Conservation (phyloP, 768 basidiomycete species). For the Tricholoma bakamatsutake region DNA sequence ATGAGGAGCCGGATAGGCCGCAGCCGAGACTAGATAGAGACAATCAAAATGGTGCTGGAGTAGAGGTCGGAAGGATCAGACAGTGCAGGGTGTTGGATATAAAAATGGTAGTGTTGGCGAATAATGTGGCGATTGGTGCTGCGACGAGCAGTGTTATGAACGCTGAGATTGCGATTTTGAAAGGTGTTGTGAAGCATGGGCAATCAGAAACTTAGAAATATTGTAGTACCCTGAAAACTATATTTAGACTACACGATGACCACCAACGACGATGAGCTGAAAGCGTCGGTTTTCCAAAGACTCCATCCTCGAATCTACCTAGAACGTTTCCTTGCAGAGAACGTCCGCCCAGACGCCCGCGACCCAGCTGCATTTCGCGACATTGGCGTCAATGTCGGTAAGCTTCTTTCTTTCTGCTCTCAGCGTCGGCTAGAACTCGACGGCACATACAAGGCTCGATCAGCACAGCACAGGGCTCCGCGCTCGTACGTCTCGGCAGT, state of each 20-base stretch:
- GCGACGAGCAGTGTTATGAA: constrained; percentile 97
- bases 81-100: constrained; percentile 91
- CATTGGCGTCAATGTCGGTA: constrained; percentile 75
- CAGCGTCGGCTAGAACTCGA: too few relatives aligned
- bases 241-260: background rate
- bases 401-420: constrained; percentile 19
- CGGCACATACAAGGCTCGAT: constrained; percentile 62
- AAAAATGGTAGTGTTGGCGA: constrained; percentile 89
- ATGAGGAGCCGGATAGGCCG: constrained; percentile 88
- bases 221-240: background rate
- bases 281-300: constrained; percentile 70
- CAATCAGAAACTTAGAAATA: background rate
- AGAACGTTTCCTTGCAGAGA: constrained; percentile 75
- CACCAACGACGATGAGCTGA: constrained; percentile 31
- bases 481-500: constrained; percentile 83
- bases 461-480: constrained; percentile 89
- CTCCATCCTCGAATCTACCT: constrained; percentile 88
- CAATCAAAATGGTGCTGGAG: constrained; percentile 86
- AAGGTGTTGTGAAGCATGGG: constrained; percentile 35
- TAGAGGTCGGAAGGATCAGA: constrained; percentile 85
- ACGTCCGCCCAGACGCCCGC: constrained; percentile 80
- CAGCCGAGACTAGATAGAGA: constrained; percentile 92
- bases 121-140: constrained; percentile 94
- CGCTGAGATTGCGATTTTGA: constrained; percentile 88
- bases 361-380: constrained; percentile 65